These are phyloP conservation scores for Phialocephala sp. DNA, from an alignment of 2,329 filamentous ascomycete genomes.

Conservation along the genomic window DNA sequence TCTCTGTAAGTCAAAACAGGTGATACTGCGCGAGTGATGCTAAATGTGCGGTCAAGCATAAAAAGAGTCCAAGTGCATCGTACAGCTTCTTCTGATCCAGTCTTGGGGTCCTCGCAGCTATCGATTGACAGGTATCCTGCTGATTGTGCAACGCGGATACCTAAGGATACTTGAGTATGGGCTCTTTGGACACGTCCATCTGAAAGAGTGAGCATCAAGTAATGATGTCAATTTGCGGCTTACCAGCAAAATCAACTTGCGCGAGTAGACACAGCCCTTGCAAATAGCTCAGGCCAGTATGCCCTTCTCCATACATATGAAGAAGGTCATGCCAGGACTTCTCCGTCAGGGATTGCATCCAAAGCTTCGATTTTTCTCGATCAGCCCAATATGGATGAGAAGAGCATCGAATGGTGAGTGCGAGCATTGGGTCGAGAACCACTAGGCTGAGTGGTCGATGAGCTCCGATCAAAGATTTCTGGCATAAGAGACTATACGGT, in stretches of 20 bases:
- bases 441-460: constrained; percentile 7
- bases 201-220: neutral
- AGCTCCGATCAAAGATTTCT: neutral
- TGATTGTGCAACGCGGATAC: constrained; percentile 27
- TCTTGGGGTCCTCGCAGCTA: neutral
- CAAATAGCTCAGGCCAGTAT: constrained; percentile 26
- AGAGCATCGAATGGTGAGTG: constrained; percentile 29
- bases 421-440: constrained; percentile 30
- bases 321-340: constrained; percentile 26
- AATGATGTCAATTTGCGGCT: neutral
- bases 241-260: constrained; percentile 32
- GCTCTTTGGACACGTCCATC: constrained; percentile 30
- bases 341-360: constrained; percentile 23
- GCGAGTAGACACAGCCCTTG: constrained; percentile 31
- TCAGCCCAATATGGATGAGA: constrained; percentile 28
- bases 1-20: constrained; percentile 24
- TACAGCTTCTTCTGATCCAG: constrained; percentile 21
- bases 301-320: constrained; percentile 25
- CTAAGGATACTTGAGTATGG: constrained; percentile 29
- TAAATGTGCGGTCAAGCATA: constrained; percentile 31
- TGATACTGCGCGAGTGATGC: constrained; percentile 28
- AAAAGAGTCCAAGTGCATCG: constrained; percentile 32
- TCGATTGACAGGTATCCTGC: constrained; percentile 24
- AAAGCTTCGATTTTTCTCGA: constrained; percentile 11
- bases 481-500: constrained; percentile 27